Conservation (phyloP, 768 basidiomycete genomes). For the Kwoniella sp. region DNA sequence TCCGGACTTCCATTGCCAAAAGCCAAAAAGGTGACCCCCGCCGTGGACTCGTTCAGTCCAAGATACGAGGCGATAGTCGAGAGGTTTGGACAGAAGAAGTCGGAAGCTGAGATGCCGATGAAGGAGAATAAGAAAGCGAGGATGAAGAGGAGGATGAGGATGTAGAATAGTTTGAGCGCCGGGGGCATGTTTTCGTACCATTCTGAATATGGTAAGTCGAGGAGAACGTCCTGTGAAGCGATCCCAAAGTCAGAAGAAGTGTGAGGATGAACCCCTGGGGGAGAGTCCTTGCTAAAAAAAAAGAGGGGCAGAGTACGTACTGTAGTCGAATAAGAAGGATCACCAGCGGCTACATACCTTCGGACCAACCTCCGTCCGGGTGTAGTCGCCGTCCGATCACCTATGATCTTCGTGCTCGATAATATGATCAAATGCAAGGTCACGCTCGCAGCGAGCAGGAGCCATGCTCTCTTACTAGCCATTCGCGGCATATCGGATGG, state of each 20-base stretch:
- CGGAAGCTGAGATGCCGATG: conserved; percentile 89
- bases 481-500: conserved; percentile 1
- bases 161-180: conserved; percentile 24
- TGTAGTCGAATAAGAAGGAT: background rate
- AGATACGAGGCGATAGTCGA: conserved; percentile 82
- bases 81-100: conserved; percentile 97
- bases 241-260: no score
- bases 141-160: conserved; percentile 25
- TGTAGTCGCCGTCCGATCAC: conserved; percentile 7
- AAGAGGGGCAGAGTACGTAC: background rate
- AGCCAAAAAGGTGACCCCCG: conserved; percentile 94
- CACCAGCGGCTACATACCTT: background rate
- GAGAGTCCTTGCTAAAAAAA: no score
- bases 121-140: conserved; percentile 84
- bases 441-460: conserved; percentile 38
- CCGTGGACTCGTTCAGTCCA: conserved; percentile 86
- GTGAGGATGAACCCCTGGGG: no score
- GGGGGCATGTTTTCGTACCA: conserved; percentile 23
- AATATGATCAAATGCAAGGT: conserved; percentile 28
- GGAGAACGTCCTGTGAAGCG: background rate
- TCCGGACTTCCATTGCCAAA: conserved; percentile 98
- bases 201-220: conserved; percentile 22
- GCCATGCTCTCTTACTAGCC: conserved; percentile 34
- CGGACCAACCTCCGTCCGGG: conserved; percentile 7
- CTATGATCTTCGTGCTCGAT: conserved; percentile 12